Conservation (phyloP, 2,329 filamentous ascomycete genomes). For the Uncinocarpus reesii region DNA sequence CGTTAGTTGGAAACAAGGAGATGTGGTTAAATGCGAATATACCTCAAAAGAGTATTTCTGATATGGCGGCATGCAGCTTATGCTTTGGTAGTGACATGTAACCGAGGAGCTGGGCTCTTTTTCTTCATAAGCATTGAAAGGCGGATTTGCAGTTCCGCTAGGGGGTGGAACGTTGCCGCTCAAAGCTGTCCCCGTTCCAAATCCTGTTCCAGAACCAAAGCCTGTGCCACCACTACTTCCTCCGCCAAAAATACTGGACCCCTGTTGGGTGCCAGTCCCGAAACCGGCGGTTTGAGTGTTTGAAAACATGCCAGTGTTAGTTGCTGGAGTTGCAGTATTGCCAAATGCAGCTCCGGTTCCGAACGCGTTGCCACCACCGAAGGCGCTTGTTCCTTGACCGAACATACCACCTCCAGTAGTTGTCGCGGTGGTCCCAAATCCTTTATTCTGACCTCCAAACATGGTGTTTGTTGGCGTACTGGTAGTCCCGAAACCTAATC, state of each 20-base stretch:
- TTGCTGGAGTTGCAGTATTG: conserved; percentile 19
- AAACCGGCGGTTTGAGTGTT: conserved; percentile 15
- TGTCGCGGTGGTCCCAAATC: conserved; percentile 19
- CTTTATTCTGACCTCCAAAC: conserved; percentile 20
- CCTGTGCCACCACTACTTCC: conserved; percentile 20
- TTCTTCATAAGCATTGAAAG: conserved; percentile 38
- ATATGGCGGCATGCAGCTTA: conserved; percentile 41
- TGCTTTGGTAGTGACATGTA: conserved; percentile 41
- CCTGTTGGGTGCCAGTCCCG: conserved; percentile 10
- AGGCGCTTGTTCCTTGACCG: conserved; percentile 13
- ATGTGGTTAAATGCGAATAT: conserved; percentile 11
- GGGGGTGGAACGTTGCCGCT: conserved; percentile 31
- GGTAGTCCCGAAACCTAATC: conserved; percentile 20
- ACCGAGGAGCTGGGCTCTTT: conserved; percentile 33
- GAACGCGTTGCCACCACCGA: conserved; percentile 14
- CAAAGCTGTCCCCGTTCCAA: conserved; percentile 34
- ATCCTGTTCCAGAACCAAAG: conserved; percentile 24
- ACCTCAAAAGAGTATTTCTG: conserved; percentile 77
- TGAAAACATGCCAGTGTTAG: conserved; percentile 13
- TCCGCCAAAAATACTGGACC: conserved; percentile 17
- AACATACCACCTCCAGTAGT: conserved; percentile 16
- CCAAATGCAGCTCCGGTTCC: conserved; percentile 13
- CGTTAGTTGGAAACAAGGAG: conserved; percentile 3
- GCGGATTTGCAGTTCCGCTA: conserved; percentile 38
- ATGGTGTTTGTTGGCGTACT: conserved; percentile 17